These are phyloP conservation scores for Gryganskiella cystojenkinii DNA, from an alignment of 192 early-diverging fungal genomes.

Conservation along the genomic window DNA sequence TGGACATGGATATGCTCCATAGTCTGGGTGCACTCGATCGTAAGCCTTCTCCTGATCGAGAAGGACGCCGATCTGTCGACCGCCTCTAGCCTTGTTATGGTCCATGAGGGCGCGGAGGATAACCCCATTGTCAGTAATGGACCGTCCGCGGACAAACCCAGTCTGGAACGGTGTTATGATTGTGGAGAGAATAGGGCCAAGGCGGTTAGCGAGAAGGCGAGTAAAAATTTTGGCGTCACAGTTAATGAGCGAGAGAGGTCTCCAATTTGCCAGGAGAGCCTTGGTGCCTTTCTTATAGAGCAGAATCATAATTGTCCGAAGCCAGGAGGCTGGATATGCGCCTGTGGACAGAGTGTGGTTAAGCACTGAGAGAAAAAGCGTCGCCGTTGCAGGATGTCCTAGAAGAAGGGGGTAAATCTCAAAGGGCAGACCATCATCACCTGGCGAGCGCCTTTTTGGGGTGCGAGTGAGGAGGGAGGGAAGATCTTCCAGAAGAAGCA, in stretches of 20 bases:
- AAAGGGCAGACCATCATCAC: conserved; percentile 3
- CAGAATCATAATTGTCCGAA: conserved; percentile 4
- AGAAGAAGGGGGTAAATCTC: not conserved
- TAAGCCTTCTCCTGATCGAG: too few relatives aligned
- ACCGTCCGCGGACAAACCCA: conserved; percentile 16
- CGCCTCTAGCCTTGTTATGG: not conserved
- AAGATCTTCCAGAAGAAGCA: not conserved
- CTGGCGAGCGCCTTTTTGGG: not conserved
- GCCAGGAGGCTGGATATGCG: not conserved
- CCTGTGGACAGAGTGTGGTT: not conserved
- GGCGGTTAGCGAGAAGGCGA: conserved; percentile 3
- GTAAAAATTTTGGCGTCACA: conserved; percentile 29
- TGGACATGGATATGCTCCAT: too few relatives aligned
- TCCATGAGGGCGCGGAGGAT: not conserved
- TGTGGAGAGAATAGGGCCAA: not conserved
- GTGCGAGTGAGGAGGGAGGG: not conserved
- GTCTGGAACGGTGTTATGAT: conserved; percentile 21
- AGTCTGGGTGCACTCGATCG: conserved; percentile 26
- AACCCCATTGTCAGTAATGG: conserved; percentile 23
- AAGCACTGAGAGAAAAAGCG: not conserved
- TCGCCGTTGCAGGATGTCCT: not conserved
- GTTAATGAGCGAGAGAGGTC: conserved; percentile 22
- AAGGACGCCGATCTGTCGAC: conserved; percentile 1
- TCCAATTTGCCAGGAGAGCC: conserved; percentile 15
- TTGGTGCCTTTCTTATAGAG: conserved; percentile 24